A percentile compares a stretch with the other conserved stretches of the same genome.
phyloP scores from a whole-genome alignment of 1,284 basidiomycete species.

The Inonotus hispidus region DNA sequence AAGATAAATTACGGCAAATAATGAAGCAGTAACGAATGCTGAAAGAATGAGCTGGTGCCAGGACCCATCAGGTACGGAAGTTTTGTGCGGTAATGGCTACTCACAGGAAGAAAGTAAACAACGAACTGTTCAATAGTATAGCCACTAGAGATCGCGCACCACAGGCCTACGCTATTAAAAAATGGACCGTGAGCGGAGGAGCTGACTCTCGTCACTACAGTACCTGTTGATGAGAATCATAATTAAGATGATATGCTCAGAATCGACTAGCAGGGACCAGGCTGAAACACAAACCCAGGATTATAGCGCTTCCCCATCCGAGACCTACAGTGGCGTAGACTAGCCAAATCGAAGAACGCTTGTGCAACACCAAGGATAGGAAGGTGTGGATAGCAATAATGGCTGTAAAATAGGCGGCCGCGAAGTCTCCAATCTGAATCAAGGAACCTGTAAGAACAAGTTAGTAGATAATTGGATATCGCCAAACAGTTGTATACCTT shows the following conservation, averaged over 20 bases:
- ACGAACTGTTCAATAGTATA: constrained; percentile 19
- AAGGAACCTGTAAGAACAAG: constrained; percentile 37
- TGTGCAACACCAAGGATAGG: constrained; percentile 53
- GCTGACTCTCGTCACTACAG: constrained; percentile 31
- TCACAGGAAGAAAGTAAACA: constrained; percentile 20
- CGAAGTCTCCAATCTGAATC: constrained; percentile 57
- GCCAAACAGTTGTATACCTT: constrained; percentile 39
- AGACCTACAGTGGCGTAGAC: constrained; percentile 37
- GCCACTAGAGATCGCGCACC: constrained; percentile 16
- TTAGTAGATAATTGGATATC: constrained; percentile 18
- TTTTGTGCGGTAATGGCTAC: not conserved
- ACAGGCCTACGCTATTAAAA: constrained; percentile 16
- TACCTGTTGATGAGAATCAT: not conserved
- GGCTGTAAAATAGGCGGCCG: constrained; percentile 58
- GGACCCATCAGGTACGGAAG: not conserved
- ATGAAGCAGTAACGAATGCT: constrained; percentile 44
- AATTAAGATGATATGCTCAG: constrained; percentile 1
- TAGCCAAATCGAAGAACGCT: constrained; percentile 44
- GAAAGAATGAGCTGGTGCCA: constrained; percentile 49
- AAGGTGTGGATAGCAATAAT: constrained; percentile 66
- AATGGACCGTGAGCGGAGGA: constrained; percentile 16
- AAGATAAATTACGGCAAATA: constrained; percentile 55
- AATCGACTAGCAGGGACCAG: not conserved
- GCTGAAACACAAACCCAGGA: constrained; percentile 16
- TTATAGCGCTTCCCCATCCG: constrained; percentile 48